Conservation (phyloP, 2,329 filamentous ascomycete species). For the Tolypocladium capitatum region DNA sequence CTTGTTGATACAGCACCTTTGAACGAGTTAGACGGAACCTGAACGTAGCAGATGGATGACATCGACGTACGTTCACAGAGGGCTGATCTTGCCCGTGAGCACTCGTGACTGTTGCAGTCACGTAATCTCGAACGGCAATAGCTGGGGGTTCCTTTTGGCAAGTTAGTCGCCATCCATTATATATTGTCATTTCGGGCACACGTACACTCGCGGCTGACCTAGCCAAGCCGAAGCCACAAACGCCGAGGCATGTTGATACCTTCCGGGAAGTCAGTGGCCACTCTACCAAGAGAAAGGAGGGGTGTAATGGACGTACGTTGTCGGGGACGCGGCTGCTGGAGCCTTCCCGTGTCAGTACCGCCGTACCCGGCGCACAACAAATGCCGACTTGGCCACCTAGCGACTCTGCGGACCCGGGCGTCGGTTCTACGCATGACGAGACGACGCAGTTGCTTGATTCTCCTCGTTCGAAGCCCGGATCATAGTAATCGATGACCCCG, state of each 20-base stretch:
- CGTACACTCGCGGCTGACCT: constrained; percentile 6
- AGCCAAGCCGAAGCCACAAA: neutral
- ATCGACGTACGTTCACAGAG: neutral
- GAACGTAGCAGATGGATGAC: no score
- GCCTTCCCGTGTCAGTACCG: neutral
- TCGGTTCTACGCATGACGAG: neutral
- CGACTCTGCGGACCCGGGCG: neutral
- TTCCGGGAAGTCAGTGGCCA: constrained; percentile 9
- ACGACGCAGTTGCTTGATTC: neutral
- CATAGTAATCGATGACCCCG: neutral
- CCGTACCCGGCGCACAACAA: neutral
- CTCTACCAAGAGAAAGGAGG: neutral
- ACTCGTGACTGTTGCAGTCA: neutral
- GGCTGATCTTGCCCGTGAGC: neutral
- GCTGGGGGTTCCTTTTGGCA: neutral
- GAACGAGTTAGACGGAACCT: neutral
- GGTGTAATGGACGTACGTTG: constrained; percentile 6
- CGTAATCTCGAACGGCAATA: constrained; percentile 1
- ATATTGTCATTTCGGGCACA: no score
- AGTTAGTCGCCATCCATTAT: neutral
- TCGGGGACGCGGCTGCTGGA: neutral
- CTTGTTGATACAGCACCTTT: neutral
- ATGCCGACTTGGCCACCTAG: neutral
- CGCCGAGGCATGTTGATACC: constrained; percentile 5
- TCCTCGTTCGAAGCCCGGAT: neutral